Evolutionary conservation across 2,329 filamentous ascomycete species (phyloP), one percentile per base, ranked within the genome.

Genomic region (Phialocephala subalpina): DNA sequence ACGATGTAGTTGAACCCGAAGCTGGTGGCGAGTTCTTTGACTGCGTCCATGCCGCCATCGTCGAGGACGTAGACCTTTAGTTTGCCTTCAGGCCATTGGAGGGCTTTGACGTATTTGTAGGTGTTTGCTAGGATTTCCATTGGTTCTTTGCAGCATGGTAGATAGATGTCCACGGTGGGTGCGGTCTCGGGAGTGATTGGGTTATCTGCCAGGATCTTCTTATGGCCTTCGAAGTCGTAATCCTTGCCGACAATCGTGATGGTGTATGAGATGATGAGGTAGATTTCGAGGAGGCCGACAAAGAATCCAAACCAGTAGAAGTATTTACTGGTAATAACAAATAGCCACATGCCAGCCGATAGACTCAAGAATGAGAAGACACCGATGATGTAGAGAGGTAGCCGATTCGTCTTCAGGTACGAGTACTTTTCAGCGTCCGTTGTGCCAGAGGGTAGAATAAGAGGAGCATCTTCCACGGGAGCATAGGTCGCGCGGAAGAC

Each of bases 41-140:
- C 56, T 35, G 35, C 56, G 16, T 56, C 57, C 62, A 64, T 64
- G 11, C 22, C 49, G 7, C 62, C 62, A 18, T 64, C 62, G 47
- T 64, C 62, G 35, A 64, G n/a, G 27, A 64, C 62, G n/a, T 64
- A 60, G 9, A 64, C 62, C n/a, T 64, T 64, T 16, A 64, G 27
- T 22, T 64, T 64, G 53, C 57, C 62, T 29, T 53, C 57, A 6
- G 62, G 62, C 62, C 62, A 64, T 57, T 64, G 42, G 18, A 64
- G 57, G 25, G 33, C 33, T n/a, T 64, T 60, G 62, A 64, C 62
- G 25, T 64, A 64, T 25, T 56, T 64, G 47, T 64, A 64, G 22
- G 62, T 64, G 57, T 64, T 64, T 9, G 62, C 57, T 4, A 64
- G 14, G 22, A 64, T 60, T 45, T 64, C 62, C 33, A 64, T 33